Evolutionary conservation across 1,139 yeast species (phyloP).

Genomic region (Taphrina deformans): DNA sequence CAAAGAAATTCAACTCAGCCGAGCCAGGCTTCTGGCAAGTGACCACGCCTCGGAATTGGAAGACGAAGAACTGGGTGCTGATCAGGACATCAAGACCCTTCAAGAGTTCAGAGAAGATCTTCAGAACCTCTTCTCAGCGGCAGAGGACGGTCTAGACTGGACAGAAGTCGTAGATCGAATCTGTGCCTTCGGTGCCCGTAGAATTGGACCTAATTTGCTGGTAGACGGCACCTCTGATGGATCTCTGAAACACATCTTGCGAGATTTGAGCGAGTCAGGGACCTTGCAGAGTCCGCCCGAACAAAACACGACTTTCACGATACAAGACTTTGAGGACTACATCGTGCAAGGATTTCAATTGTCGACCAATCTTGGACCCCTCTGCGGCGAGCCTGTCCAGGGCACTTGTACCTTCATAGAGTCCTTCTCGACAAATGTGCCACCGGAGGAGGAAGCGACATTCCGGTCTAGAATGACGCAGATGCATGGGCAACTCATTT

Average conservation of each 20-base stretch:
- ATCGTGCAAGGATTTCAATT: constrained; percentile 81
- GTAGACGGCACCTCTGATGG: constrained; percentile 54
- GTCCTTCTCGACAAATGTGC: constrained; percentile 41
- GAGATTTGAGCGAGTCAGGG: constrained; percentile 10
- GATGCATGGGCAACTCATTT: constrained; percentile 66
- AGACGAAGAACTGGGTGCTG: constrained; percentile 16
- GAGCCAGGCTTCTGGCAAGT: constrained; percentile 35
- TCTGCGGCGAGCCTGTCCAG: constrained; percentile 82
- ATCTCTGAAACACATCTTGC: constrained; percentile 46
- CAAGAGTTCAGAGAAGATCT: background rate
- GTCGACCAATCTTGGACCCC: constrained; percentile 81
- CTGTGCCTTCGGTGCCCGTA: constrained; percentile 73
- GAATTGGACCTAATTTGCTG: constrained; percentile 73
- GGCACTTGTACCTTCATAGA: constrained; percentile 66
- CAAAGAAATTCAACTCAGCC: constrained; percentile 42
- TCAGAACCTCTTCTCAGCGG: background rate
- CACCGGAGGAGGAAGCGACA: constrained; percentile 42
- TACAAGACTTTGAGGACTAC: constrained; percentile 56
- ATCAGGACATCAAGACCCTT: background rate
- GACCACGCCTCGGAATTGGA: constrained; percentile 28
- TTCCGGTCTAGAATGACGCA: constrained; percentile 30
- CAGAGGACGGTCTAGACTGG: constrained; percentile 38
- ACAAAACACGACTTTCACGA: background rate
- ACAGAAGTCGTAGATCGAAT: constrained; percentile 48
- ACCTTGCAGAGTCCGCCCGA: constrained; percentile 40